A percentile compares a stretch with the other conserved stretches of the same genome.
phyloP scores from a whole-genome alignment of 2,329 filamentous ascomycete species.

The Dactylellina parvicollis region DNA sequence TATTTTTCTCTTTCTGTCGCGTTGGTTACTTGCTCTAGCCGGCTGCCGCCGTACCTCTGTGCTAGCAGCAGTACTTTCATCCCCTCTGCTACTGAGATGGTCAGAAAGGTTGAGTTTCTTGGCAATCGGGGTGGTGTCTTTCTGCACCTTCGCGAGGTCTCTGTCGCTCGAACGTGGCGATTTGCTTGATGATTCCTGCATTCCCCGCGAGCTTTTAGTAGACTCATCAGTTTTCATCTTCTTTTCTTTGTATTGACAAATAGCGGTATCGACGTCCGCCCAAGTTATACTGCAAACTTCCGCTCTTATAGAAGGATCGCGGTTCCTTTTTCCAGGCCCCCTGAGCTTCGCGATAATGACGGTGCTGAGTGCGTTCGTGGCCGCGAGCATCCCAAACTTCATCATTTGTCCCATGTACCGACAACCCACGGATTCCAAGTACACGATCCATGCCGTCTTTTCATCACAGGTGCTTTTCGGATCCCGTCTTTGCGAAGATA shows the following conservation, averaged over 20 bases:
- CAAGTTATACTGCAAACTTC: constrained; percentile 8
- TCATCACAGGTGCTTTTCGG: too few species aligned
- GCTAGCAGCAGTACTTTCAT: too few species aligned
- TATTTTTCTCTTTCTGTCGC: too few species aligned
- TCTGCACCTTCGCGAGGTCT: too few species aligned
- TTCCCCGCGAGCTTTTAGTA: too few species aligned
- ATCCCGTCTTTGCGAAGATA: not conserved
- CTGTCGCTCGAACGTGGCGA: too few species aligned
- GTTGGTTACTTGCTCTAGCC: too few species aligned
- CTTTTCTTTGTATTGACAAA: not conserved
- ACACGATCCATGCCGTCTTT: constrained; percentile 11
- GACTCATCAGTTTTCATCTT: not conserved
- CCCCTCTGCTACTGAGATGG: too few species aligned
- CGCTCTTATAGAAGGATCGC: not conserved
- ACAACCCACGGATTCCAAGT: not conserved
- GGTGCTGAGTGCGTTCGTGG: not conserved
- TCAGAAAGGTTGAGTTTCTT: too few species aligned
- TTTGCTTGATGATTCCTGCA: too few species aligned
- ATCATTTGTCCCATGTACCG: constrained; percentile 4
- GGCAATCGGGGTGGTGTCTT: too few species aligned
- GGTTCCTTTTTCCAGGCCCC: not conserved
- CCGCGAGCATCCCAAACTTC: not conserved
- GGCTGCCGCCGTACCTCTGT: too few species aligned
- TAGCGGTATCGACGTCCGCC: constrained; percentile 6
- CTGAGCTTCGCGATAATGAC: constrained; percentile 7